Evolutionary conservation across 1,284 basidiomycete genomes (phyloP), one percentile per base, ranked within the genome.

Genomic region (Irpex sp.): DNA sequence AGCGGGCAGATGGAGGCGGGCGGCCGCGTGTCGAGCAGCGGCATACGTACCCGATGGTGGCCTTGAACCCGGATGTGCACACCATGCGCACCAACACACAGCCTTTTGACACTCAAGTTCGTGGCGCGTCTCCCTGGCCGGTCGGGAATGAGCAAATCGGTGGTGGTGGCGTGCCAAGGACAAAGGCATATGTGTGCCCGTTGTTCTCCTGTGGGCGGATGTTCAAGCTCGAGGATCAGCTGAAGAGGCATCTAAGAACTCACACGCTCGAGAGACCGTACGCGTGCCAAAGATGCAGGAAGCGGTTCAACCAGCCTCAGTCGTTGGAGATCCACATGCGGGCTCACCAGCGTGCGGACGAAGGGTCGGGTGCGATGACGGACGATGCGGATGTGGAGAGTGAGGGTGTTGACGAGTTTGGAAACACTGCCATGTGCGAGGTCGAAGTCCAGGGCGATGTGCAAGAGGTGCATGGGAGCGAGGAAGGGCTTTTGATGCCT

Each of bases 181-280:
- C 82, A 37, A 91, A 88, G 73, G 87, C 85, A 9, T 94, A 87
- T 71, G 83, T 87, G 54, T 95, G 93, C 75, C 92, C 92, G 26
- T 81, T 93, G 0, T 87, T 85, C 72, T 89, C 89, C 5, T 96
- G 94, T 73, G 87, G 89, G 3, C 81, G 90, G 65, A 78, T 90
- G 65, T 97, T 96, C 85, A 95, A 94, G 81, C 86, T 93, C 6
- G 86, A 91, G 79, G 94, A 96, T 73, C 93, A 96, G 72, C 81
- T 96, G 67, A 92, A 92, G 77, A 79, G 93, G 49, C 94, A 97
- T 75, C 78, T 94, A 40, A 83, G 93, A 61, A 94, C 93, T n/a
- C 94, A 96, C 73, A 95, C 93, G 48, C 84, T 92, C 81, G 94
- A 96, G 75, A 80, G 89, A 55, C 94, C 94, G 0, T 95, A 86